phyloP scores from a whole-genome alignment of 352 stramenopile species.

The Globisporangium okanoganense region DNA sequence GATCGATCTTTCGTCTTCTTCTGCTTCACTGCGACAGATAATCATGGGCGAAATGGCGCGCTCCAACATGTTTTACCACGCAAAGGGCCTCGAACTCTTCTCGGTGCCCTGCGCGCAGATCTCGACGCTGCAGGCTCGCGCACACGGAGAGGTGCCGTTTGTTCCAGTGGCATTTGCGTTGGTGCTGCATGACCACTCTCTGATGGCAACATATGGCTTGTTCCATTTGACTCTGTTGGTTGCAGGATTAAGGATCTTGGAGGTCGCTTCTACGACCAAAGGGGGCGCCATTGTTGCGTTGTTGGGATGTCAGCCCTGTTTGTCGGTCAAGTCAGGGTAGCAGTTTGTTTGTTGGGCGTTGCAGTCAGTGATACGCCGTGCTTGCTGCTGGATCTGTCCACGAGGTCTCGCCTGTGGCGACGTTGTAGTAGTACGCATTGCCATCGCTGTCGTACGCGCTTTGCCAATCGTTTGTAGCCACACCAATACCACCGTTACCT shows the following conservation, averaged over 20 bases:
- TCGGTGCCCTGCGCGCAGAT: conserved; percentile 45
- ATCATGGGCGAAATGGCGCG: conserved; percentile 66
- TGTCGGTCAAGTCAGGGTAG: background rate
- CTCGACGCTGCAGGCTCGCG: conserved; percentile 24
- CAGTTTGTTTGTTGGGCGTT: background rate
- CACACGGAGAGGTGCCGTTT: conserved; percentile 7
- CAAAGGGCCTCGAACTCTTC: conserved; percentile 72
- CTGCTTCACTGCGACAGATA: conserved; percentile 40
- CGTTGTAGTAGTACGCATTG: conserved; percentile 43
- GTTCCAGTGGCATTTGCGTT: background rate
- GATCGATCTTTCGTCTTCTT: too few relatives aligned
- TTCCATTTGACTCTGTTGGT: background rate
- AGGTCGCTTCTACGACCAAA: background rate
- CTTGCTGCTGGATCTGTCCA: conserved; percentile 19
- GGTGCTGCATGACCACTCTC: too few relatives aligned
- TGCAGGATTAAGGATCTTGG: background rate
- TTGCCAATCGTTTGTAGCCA: conserved; percentile 8
- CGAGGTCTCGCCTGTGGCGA: conserved; percentile 28
- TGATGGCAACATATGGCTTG: background rate
- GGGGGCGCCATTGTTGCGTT: background rate
- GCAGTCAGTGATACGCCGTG: background rate
- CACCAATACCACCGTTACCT: background rate
- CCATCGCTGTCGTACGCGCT: conserved; percentile 15
- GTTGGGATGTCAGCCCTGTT: background rate
- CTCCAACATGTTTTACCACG: conserved; percentile 74